Conservation (phyloP, 2,329 filamentous ascomycete genomes). For the Microcera coccophila region DNA sequence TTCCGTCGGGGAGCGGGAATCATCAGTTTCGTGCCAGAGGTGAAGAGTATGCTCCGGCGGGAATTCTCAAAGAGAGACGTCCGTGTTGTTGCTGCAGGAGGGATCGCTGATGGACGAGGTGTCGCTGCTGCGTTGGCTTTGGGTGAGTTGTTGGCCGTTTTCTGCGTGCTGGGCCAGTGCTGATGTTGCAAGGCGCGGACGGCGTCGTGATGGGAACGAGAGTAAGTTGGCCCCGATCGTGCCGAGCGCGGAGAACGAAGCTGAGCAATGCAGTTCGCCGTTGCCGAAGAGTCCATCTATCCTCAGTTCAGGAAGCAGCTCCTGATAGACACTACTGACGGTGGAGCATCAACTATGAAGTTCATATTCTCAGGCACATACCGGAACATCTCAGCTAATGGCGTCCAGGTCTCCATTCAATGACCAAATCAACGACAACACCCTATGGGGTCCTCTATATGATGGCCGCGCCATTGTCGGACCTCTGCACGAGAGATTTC, state of each 20-base stretch:
- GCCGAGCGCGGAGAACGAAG: no score
- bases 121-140: conserved; percentile 53
- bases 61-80: conserved; percentile 35
- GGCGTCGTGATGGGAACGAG: conserved; percentile 43
- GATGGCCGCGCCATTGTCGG: conserved; percentile 43
- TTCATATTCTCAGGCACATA: conserved; percentile 16
- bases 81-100: conserved; percentile 54
- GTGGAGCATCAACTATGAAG: conserved; percentile 45
- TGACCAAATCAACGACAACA: conserved; percentile 37
- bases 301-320: conserved; percentile 39
- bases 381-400: conserved; percentile 1
- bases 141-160: conserved; percentile 34
- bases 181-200: conserved; percentile 36
- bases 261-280: conserved; percentile 38
- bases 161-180: neutral
- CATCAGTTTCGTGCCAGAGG: conserved; percentile 55
- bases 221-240: conserved; percentile 31
- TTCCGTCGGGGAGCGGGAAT: conserved; percentile 51
- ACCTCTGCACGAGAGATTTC: conserved; percentile 38
- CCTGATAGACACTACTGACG: conserved; percentile 41
- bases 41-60: conserved; percentile 42
- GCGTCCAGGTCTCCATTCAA: conserved; percentile 38
- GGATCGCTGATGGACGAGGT: conserved; percentile 54
- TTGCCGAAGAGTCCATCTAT: conserved; percentile 41
- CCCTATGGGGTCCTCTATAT: conserved; percentile 41